Conservation (phyloP, 768 basidiomycete species). For the Podaxis carcinomalis region DNA sequence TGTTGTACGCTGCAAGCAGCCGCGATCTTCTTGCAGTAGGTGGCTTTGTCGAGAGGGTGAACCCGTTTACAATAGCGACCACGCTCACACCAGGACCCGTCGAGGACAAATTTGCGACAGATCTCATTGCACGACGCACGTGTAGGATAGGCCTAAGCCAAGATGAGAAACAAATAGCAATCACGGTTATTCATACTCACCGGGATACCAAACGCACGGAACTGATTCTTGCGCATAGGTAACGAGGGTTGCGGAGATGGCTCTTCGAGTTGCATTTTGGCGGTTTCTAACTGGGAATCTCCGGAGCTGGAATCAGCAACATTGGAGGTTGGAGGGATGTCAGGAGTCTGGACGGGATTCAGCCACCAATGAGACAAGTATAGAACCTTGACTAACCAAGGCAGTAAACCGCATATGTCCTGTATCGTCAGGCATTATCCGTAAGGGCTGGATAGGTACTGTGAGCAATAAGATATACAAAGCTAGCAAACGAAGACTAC, state of each 20-base stretch:
- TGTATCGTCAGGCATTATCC: background rate
- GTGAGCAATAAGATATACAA: background rate
- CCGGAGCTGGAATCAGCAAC: background rate
- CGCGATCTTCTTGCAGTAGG: slow-evolving; percentile 13
- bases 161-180: background rate
- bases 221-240: slow-evolving; percentile 41
- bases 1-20: background rate
- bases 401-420: background rate
- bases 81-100: slow-evolving; percentile 16
- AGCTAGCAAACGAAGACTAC: background rate
- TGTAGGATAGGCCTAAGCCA: slow-evolving; percentile 25
- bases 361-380: background rate
- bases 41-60: slow-evolving; percentile 23
- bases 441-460: background rate
- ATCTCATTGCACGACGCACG: slow-evolving; percentile 22
- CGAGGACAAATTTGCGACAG: slow-evolving; percentile 26
- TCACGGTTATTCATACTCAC: slow-evolving; percentile 8
- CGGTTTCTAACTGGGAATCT: background rate
- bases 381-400: background rate
- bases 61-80: slow-evolving; percentile 22
- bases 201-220: slow-evolving; percentile 22
- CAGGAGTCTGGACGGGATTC: background rate
- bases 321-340: background rate
- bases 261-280: background rate
- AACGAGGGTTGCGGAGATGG: background rate